Evolutionary conservation across 2,329 filamentous ascomycete species (phyloP), one percentile per base, ranked within the genome.

Genomic region (Venturia oleaginea): DNA sequence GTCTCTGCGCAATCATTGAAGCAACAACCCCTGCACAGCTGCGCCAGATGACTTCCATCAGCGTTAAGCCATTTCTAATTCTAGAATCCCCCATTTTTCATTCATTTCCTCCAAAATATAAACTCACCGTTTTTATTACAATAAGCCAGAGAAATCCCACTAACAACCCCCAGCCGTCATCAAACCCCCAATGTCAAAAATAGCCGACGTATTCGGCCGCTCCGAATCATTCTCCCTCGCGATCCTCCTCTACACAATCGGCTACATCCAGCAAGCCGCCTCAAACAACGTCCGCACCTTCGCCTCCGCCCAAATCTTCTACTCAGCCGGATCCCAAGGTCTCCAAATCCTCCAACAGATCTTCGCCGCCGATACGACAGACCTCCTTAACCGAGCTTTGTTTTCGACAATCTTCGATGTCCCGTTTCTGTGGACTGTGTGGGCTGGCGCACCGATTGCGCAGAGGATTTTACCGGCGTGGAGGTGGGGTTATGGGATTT

Each of bases 401-500:
- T 80, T 84, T 68, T 83, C 82, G 3, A 83, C 81, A 2, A 72
- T 86, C 15, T 84, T 84, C 3, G 81, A 84, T 67, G 74, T 83
- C 19, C 84, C 85, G 0, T 87, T 86, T 68, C 75, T 87, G 19
- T 76, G 84, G 65, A 87, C 83, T 10, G 80, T 85, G 4, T 88
- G 84, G 81, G 78, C 85, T 43, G 85, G 84, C 1, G 79, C 83
- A 2, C 74, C 79, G 62, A 77, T 86, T 37, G 82, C 79, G 2
- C 73, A 77, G 2, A 74, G 71, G 34, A 78, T 86, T 42, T 72
- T 84, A 2, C 72, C 73, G 11, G 78, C 73, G n/a, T 87, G 84
- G 84, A 76, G 84, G 71, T 86, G 83, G 83, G 84, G 83, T 7
- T 86, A 85, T 68, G 84, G 79, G 38, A 83, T 87, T 68, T 87